Evolutionary conservation across 208 protist species (phyloP).

Genomic region (Leishmania turanica): DNA sequence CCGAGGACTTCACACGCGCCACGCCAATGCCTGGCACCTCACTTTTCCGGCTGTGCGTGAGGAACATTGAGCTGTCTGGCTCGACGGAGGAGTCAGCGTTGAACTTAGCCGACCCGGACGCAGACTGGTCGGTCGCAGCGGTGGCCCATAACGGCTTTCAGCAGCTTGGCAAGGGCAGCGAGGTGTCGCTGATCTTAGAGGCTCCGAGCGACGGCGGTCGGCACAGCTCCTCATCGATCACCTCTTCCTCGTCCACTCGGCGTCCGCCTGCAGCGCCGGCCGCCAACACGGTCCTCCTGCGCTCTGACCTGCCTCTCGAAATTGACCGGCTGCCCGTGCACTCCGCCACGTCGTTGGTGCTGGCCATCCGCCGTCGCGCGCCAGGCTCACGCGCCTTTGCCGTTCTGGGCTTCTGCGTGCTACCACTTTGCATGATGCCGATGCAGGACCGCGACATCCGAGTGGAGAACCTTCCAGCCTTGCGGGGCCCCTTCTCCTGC

Average conservation of each 20-base stretch:
- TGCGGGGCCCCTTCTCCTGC: constrained; percentile 87
- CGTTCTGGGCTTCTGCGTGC: constrained; percentile 86
- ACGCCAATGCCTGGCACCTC: constrained; percentile 38
- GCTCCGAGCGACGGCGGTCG: not conserved
- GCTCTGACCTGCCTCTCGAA: constrained; percentile 63
- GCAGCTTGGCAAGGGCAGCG: constrained; percentile 76
- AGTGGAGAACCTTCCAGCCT: constrained; percentile 79
- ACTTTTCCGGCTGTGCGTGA: constrained; percentile 66
- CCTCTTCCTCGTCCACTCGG: constrained; percentile 12
- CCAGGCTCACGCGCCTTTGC: constrained; percentile 37
- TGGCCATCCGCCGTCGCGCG: constrained; percentile 74
- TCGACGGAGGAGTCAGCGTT: constrained; percentile 46
- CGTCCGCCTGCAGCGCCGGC: not conserved
- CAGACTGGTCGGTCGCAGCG: constrained; percentile 81
- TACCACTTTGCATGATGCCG: constrained; percentile 89
- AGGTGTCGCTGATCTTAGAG: constrained; percentile 60
- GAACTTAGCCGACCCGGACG: constrained; percentile 40
- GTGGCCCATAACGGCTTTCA: constrained; percentile 90
- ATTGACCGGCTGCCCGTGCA: constrained; percentile 82
- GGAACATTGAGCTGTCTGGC: constrained; percentile 50
- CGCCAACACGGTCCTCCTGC: constrained; percentile 33
- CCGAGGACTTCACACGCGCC: constrained; percentile 72
- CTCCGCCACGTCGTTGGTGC: constrained; percentile 79
- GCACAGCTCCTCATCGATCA: constrained; percentile 17
- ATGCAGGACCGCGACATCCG: constrained; percentile 84